phyloP scores from a whole-genome alignment of 1,284 basidiomycete species.

The Austroboletus niveus region DNA sequence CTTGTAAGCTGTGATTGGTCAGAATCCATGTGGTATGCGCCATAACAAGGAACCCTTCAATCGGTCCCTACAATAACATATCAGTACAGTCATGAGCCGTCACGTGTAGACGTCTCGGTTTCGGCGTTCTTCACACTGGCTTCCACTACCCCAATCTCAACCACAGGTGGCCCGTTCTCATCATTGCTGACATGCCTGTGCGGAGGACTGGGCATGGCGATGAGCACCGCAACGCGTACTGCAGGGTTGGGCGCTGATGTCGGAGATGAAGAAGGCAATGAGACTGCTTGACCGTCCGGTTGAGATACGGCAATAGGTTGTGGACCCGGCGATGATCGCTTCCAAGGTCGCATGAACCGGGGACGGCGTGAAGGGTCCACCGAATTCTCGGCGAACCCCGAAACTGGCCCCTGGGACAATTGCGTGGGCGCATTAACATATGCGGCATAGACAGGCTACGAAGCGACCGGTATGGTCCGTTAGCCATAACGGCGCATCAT shows the following conservation, averaged over 20 bases:
- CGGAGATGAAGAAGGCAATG: slow-evolving; percentile 14
- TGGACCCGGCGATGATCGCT: slow-evolving; percentile 10
- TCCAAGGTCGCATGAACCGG: slow-evolving; percentile 18
- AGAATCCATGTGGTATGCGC: slow-evolving; percentile 9
- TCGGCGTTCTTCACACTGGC: slow-evolving; percentile 18
- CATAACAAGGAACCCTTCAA: background rate
- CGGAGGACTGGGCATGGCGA: slow-evolving; percentile 49
- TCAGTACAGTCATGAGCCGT: slow-evolving; percentile 12
- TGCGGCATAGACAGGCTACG: slow-evolving; percentile 39
- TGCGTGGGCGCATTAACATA: slow-evolving; percentile 26
- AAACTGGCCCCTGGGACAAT: slow-evolving; percentile 3
- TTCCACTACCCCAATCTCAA: slow-evolving; percentile 50
- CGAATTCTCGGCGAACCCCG: slow-evolving; percentile 5
- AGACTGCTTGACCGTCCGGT: background rate
- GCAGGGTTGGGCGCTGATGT: slow-evolving; percentile 9
- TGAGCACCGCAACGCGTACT: slow-evolving; percentile 46
- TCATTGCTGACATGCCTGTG: slow-evolving; percentile 25
- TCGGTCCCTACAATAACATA: slow-evolving; percentile 3
- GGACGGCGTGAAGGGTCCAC: slow-evolving; percentile 6
- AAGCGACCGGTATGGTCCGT: background rate
- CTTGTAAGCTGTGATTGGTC: background rate
- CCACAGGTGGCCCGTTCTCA: slow-evolving; percentile 42
- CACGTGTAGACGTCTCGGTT: background rate
- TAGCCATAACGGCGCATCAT: background rate
- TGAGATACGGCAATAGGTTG: slow-evolving; percentile 5